phyloP scores from a whole-genome alignment of 2,329 filamentous ascomycete genomes.

The Aspergillus oerlinghausenensis region DNA sequence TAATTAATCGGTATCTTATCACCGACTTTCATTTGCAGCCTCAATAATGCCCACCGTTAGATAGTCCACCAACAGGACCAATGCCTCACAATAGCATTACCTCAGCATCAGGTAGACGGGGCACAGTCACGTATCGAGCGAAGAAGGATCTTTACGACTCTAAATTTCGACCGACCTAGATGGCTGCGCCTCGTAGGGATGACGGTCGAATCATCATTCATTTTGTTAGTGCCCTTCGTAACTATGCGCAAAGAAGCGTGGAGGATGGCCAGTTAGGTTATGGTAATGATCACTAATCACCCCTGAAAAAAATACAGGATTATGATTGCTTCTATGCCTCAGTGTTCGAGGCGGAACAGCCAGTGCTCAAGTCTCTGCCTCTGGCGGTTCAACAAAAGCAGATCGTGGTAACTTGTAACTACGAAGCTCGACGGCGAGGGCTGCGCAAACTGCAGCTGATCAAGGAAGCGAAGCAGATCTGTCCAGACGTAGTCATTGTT shows the following conservation, averaged over 20 bases:
- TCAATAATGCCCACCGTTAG: neutral
- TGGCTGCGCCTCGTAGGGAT: slow-evolving; percentile 38
- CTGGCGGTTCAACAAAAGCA: slow-evolving; percentile 89
- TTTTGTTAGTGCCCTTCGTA: slow-evolving; percentile 56
- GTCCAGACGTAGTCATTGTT: slow-evolving; percentile 79
- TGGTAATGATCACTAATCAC: neutral
- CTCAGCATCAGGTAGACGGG: neutral
- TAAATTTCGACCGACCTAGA: slow-evolving; percentile 7
- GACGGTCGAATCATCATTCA: slow-evolving; percentile 71
- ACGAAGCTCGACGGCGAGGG: slow-evolving; percentile 69
- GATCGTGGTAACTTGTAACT: slow-evolving; percentile 91
- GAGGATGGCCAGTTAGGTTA: slow-evolving; percentile 4
- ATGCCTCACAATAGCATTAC: neutral
- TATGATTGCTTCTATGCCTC: slow-evolving; percentile 85
- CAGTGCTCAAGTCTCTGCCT: slow-evolving; percentile 65
- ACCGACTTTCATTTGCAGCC: neutral
- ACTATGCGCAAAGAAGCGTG: neutral
- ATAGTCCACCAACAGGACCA: neutral
- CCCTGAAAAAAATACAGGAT: slow-evolving; percentile 29
- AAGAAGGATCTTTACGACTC: neutral
- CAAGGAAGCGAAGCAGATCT: slow-evolving; percentile 71
- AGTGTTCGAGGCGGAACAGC: slow-evolving; percentile 77
- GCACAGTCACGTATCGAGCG: neutral
- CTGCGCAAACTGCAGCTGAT: slow-evolving; percentile 77
- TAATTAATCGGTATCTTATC: neutral